Evolutionary conservation across 371 early-diverging fungal species (phyloP), one percentile per base, ranked within the genome.

Genomic region (Syncephalis fuscata): DNA sequence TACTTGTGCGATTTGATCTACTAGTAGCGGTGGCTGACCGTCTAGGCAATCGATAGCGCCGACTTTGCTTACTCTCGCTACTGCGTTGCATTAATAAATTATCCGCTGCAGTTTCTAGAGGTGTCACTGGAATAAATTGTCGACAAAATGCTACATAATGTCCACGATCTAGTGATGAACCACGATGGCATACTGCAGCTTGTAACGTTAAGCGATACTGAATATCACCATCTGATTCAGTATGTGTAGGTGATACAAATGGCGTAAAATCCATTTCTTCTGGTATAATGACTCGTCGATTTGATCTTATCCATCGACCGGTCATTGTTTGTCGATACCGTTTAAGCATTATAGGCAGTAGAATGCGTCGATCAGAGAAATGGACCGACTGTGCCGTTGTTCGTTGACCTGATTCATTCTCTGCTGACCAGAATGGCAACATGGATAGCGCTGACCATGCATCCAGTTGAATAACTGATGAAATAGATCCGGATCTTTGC

Each of bases 391-490:
- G 23, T 22, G 40, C 20, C n/a, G 16, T 21, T 14, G 32, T 0
- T 21, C 15, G 23, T 0, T 24, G 24, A 39, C 55, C 67, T 54
- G 69, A 71, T 44, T 76, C 76, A 50, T 70, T 76, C 38, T 57
- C 60, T 2, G 70, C 68, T 4, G 68, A 66, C 47, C 71, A 73
- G 47, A 73, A 76, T 0, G 76, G 76, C 9, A 76, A 50, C 9
- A 76, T 58, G 25, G 73, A 68, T 36, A 76, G 53, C 2, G 68
- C 72, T 51, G 72, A 72, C 76, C 73, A 73, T 14, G 73, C 76
- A 38, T 49, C 49, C 23, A 41, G 11, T 32, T 32, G 32, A 32
- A 32, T 32, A 32, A 32, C 11, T 11, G 48, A 43, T 2, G 43
- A 32, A 27, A 45, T 27, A 10, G 37, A 15, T 38, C 26, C 44